Conservation (phyloP, 1,284 basidiomycete species). For the Cutaneotrichosporon sp. region DNA sequence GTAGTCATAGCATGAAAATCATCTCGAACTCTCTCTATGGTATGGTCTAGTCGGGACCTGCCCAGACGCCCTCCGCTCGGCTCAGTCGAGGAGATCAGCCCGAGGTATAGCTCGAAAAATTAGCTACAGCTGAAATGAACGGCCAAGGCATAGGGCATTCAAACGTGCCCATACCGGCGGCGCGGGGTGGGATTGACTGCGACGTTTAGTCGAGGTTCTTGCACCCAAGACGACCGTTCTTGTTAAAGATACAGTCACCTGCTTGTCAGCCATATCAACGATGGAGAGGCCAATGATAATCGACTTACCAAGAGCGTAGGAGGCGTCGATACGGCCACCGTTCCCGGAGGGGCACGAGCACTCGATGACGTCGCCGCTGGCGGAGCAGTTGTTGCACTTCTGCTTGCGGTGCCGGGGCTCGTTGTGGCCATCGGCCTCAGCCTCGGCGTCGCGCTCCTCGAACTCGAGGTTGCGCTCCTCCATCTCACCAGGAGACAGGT, state of each 20-base stretch:
- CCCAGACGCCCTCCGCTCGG: background rate
- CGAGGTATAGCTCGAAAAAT: background rate
- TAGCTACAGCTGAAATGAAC: background rate
- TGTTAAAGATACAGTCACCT: background rate
- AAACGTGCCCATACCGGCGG: too few species aligned
- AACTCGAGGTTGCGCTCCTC: background rate
- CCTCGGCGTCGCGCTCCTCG: background rate
- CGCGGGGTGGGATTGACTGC: too few species aligned
- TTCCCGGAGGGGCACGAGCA: background rate
- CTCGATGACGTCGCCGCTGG: background rate
- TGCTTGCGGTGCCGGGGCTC: too few species aligned
- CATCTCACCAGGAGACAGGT: background rate
- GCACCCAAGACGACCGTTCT: background rate
- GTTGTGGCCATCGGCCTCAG: too few species aligned
- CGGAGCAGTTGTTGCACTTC: background rate
- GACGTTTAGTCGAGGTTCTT: background rate
- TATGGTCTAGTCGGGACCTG: background rate
- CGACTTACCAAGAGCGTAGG: background rate
- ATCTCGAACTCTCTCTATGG: conserved; percentile 2
- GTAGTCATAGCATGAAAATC: too few species aligned
- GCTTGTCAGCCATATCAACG: background rate
- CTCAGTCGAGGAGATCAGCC: too few species aligned
- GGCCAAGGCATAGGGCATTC: too few species aligned
- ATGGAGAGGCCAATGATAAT: background rate
- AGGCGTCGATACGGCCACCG: background rate